phyloP scores from a whole-genome alignment of 2,329 filamentous ascomycete species.

The Botrytis porri region DNA sequence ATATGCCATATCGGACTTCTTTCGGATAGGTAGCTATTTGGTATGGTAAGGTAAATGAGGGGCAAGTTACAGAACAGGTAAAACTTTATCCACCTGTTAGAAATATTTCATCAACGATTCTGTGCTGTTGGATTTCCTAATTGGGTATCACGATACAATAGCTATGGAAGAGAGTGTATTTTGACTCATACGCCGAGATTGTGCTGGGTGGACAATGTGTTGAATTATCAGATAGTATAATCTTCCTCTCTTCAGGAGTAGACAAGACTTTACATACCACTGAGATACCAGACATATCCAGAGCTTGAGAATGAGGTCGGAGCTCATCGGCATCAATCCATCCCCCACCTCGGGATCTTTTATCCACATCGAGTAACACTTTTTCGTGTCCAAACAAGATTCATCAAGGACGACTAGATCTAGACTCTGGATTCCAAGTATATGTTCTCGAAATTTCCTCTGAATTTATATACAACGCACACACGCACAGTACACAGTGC shows the following conservation, averaged over 20 bases:
- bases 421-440: background rate
- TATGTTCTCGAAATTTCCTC: background rate
- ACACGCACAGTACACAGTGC: background rate
- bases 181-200: background rate
- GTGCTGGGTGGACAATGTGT: background rate
- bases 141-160: background rate
- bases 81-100: background rate
- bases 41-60: background rate
- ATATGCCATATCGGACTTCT: background rate
- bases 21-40: background rate
- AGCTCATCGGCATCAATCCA: background rate
- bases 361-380: slow-evolving; percentile 1
- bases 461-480: no score
- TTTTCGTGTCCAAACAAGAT: background rate
- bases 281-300: background rate
- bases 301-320: background rate
- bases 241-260: background rate
- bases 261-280: background rate
- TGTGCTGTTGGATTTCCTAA: background rate
- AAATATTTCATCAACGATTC: background rate
- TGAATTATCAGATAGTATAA: background rate
- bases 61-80: background rate
- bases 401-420: background rate
- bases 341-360: slow-evolving; percentile 11
- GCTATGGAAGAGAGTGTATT: background rate